phyloP scores from a whole-genome alignment of 1,284 basidiomycete species.

The Sanghuangporus sanghuang region DNA sequence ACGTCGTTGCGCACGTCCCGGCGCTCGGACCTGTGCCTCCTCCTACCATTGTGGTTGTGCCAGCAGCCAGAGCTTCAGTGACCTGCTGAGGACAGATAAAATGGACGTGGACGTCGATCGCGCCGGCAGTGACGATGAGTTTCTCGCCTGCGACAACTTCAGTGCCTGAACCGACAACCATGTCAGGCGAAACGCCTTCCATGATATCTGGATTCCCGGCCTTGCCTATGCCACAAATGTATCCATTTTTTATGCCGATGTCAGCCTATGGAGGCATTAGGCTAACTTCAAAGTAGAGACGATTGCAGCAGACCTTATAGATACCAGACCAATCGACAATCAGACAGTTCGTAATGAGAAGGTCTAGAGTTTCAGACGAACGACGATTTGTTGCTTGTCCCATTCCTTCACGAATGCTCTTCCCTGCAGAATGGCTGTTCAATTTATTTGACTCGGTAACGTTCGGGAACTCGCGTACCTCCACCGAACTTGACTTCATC shows the following conservation, averaged over 20 bases:
- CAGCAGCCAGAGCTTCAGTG: conserved; percentile 60
- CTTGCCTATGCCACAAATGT: conserved; percentile 89
- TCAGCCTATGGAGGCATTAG: conserved; percentile 65
- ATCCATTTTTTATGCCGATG: conserved; percentile 86
- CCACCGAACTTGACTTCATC: conserved; percentile 99
- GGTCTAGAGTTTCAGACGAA: conserved; percentile 72
- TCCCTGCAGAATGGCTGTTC: conserved; percentile 45
- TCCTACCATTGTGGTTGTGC: conserved; percentile 86
- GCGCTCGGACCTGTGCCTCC: conserved; percentile 93
- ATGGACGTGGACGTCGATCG: conserved; percentile 89
- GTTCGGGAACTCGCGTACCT: conserved; percentile 40
- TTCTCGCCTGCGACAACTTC: conserved; percentile 96
- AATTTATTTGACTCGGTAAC: conserved; percentile 6
- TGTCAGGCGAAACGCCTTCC: conserved; percentile 69
- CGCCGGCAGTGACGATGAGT: conserved; percentile 90
- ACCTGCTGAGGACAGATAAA: conserved; percentile 95
- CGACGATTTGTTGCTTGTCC: conserved; percentile 82
- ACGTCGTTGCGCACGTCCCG: conserved; percentile 91
- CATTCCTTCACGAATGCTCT: conserved; percentile 94
- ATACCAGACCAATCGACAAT: conserved; percentile 96
- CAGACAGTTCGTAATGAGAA: conserved; percentile 93
- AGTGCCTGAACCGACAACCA: conserved; percentile 84
- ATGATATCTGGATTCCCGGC: conserved; percentile 96
- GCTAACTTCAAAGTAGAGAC: not conserved
- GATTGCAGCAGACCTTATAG: conserved; percentile 63